These are phyloP conservation scores for Myrica gale DNA, from an alignment of 306 rosid genomes.

Conservation along the genomic window DNA sequence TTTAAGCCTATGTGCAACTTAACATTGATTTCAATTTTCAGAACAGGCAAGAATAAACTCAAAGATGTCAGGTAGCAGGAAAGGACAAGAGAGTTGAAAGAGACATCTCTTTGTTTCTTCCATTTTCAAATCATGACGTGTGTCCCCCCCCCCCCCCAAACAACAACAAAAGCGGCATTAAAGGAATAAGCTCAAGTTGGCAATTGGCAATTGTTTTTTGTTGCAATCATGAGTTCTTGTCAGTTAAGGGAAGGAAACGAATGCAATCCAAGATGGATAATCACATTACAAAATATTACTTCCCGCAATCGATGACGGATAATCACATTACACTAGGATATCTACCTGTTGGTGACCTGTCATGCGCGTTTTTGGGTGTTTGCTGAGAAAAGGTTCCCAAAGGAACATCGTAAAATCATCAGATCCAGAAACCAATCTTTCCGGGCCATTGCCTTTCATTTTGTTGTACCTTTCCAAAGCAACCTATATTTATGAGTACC, in stretches of 20 bases:
- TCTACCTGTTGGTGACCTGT: constrained; percentile 95
- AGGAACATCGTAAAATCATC: constrained; percentile 97
- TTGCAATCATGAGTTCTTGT: too few species aligned
- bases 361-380: constrained; percentile 86
- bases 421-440: constrained; percentile 93
- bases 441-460: constrained; percentile 84
- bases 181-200: too few species aligned
- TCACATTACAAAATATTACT: too few species aligned
- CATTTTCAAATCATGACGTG: not conserved
- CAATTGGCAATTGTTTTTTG: too few species aligned
- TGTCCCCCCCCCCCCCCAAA: too few species aligned
- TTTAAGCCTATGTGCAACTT: not conserved
- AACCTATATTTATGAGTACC: constrained; percentile 47
- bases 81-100: not conserved
- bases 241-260: too few species aligned
- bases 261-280: too few species aligned
- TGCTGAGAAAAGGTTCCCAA: constrained; percentile 90
- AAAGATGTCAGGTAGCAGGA: not conserved
- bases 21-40: not conserved
- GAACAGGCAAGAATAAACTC: not conserved
- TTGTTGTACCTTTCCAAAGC: constrained; percentile 87
- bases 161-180: too few species aligned
- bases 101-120: not conserved
- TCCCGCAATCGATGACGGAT: not conserved
- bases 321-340: not conserved